Evolutionary conservation across 768 basidiomycete genomes (phyloP), one percentile per base, ranked within the genome.

Genomic region (Panellus pusillus): DNA sequence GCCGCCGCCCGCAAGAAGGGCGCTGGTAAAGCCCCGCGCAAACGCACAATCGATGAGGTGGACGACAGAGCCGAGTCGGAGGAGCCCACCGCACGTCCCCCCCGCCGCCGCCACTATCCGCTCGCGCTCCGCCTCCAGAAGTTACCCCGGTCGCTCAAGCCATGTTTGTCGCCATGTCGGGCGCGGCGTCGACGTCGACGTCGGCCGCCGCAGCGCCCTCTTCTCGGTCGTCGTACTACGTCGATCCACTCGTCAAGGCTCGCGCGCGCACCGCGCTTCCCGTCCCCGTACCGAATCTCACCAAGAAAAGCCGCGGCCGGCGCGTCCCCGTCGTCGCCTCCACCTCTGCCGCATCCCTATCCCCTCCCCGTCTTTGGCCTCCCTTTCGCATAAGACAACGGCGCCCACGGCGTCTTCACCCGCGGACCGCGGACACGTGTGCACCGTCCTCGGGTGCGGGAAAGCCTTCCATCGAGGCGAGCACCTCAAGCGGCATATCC

Each of bases 391-490:
- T 24, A 24, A 6, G 3, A 24, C 24, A 24, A 24, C 32, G 7
- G 11, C 32, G 32, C 9, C 11, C 32, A 35, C 32, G 32, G 32
- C 14, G 47, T n/a, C 66, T 56, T 12, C 52, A 52, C 12, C 47
- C 53, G 41, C 54, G 44, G 11, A 39, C 31, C 62, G 40, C 57
- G 61, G 41, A 61, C 91, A 91, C 67, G 74, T 81, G 44, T 94
- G 92, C 74, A 79, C 80, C 54, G 91, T 93, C 24, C 79, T 81
- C 14, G 91, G 85, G 6, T 95, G 93, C 68, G 88, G 87, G 39
- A 93, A 93, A 72, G 89, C 86, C 62, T 95, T 96, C 70, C 85
- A 87, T 32, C 79, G 93, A 28, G 87, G 88, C 18, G 93, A 96
- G 70, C 93, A 96, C 68, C 72, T 96, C 58, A 94, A 94, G 77